Conservation (phyloP, 2,329 filamentous ascomycete species). For the Ustulina deusta region DNA sequence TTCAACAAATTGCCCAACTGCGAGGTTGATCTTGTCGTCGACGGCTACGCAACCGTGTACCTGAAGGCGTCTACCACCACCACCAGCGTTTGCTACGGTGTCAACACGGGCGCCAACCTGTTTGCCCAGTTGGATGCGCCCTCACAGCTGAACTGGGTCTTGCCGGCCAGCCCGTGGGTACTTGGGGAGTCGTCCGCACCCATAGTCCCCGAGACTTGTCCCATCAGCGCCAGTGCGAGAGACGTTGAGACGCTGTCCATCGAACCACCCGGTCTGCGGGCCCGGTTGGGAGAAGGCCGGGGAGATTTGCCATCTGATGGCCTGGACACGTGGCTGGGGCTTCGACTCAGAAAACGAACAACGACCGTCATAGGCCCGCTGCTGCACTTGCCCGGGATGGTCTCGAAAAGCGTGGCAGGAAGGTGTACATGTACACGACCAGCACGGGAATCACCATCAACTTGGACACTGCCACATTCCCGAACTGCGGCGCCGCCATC, state of each 20-base stretch:
- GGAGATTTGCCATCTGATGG: not conserved
- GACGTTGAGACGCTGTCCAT: not conserved
- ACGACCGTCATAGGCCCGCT: conserved; percentile 14
- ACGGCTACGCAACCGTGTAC: conserved; percentile 10
- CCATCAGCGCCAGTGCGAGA: conserved; percentile 6
- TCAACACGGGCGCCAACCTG: conserved; percentile 5
- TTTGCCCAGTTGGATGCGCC: conserved; percentile 19
- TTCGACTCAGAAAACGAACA: not conserved
- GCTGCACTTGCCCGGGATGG: conserved; percentile 9
- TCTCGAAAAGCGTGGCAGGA: conserved; percentile 1
- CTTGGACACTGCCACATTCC: conserved; percentile 2
- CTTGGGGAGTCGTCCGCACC: not conserved
- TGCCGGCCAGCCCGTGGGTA: conserved; percentile 2
- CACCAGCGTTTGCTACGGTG: conserved; percentile 18
- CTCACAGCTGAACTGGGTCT: not conserved
- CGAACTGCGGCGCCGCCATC: conserved; percentile 13
- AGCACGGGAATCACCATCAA: not conserved
- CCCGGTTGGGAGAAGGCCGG: too few species aligned
- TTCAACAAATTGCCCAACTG: conserved; percentile 15
- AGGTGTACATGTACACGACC: not conserved
- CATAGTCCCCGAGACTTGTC: not conserved
- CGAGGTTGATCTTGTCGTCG: conserved; percentile 15
- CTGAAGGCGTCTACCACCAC: not conserved
- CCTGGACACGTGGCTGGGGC: not conserved
- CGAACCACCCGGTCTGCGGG: not conserved